These are phyloP conservation scores for Rhipidocladum racemiflorum DNA, from an alignment of 176 grass and related monocot genomes.

Conservation along the genomic window DNA sequence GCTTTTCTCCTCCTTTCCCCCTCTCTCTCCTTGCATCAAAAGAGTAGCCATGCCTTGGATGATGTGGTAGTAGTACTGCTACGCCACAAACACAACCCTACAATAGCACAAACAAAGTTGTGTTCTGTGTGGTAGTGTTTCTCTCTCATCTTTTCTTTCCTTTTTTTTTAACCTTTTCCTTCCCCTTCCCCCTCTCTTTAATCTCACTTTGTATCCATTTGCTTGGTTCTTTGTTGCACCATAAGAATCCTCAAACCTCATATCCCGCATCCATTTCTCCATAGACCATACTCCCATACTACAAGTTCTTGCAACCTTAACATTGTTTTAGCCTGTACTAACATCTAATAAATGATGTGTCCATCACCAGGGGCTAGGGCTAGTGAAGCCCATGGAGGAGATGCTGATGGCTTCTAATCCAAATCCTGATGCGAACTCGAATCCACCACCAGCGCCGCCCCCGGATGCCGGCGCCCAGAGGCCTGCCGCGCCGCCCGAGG, in stretches of 20 bases:
- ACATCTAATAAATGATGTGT: conserved; percentile 38
- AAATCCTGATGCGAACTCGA: conserved; percentile 44
- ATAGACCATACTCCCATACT: neutral
- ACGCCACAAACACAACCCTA: conserved; percentile 59
- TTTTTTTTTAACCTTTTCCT: conserved; percentile 46
- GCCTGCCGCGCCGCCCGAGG: neutral
- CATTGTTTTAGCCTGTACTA: conserved; percentile 8
- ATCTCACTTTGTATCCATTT: conserved; percentile 78
- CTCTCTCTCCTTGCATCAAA: conserved; percentile 53
- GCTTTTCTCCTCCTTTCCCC: conserved; percentile 43
- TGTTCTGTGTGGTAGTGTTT: conserved; percentile 51
- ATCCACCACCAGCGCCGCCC: neutral
- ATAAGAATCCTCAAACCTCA: conserved; percentile 35
- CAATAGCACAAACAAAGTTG: conserved; percentile 73
- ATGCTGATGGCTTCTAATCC: conserved; percentile 48
- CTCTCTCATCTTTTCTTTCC: conserved; percentile 66
- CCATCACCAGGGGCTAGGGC: conserved; percentile 59
- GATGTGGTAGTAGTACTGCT: conserved; percentile 51
- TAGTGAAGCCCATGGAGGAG: conserved; percentile 85
- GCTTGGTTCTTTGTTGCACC: conserved; percentile 69
- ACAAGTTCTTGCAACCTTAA: conserved; percentile 42
- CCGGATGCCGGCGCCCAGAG: conserved; percentile 22
- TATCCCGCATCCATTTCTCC: neutral
- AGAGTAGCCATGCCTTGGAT: conserved; percentile 63
- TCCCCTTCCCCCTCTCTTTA: conserved; percentile 52